Base-by-base conservation (phyloP, 768 basidiomycete genomes). In the Chlorophyllum brunneum region DNA sequence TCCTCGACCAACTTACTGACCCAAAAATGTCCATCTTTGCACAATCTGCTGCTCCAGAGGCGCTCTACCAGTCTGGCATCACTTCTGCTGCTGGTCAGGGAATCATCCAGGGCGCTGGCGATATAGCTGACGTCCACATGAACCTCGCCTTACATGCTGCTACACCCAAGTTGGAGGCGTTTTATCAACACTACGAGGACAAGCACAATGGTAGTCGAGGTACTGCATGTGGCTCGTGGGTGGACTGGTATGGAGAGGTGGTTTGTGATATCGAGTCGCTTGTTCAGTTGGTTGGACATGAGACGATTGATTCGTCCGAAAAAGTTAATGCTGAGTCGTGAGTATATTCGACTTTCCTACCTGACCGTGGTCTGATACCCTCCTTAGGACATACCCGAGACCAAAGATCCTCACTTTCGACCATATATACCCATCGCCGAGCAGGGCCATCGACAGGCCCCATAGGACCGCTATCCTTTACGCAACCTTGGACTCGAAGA, bases 121-220 rank as follows among this genome's bases (percentile, higher is more conserved):
- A 78, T 0, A 59, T 82, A 11, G 76, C 79, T 23, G 72, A 79
- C 1, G 79, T 92, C 10, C 76, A 91, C 56, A 78, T 87, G 66
- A 81, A 82, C 40, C 75, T 98, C 22, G 86, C 83, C 0, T 72
- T 95, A 48, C 91, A 95, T 58, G 79, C 85, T 2, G 78, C 86
- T 5, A 82, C 82, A 0, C 92, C 95, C 0, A 86, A 83, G 60
- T 78, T 98, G 23, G 84, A 92, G 54, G 93, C 94, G 0, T 88
- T 86, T 62, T 92, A 87, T 63, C 78, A 86, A 46, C 82, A 83
- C 63, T 95, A 92, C 58, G 59, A 65, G 44, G 64, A 72, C 58
- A 62, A 68, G 48, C 61, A 67, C 56, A 67, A 58, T 27, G 46
- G 59, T 8, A 63, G 68, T 30, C 59, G 60, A 30, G 67, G 63